Conservation (phyloP, 2,329 filamentous ascomycete species). For the Coccinonectria pachysandricola region DNA sequence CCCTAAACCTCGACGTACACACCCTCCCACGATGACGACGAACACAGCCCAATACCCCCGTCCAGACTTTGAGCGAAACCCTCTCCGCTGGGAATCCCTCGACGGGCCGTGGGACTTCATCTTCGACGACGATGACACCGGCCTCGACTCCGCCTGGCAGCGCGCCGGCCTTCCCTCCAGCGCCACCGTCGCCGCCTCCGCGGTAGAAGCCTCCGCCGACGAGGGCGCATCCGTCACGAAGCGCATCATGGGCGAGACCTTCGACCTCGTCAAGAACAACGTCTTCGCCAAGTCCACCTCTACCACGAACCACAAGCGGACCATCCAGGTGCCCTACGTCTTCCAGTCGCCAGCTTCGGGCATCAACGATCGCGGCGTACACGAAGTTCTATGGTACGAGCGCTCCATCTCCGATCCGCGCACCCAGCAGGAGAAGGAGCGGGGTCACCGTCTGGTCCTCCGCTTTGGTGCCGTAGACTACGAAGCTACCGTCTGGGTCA, state of each 20-base stretch:
- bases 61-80: constrained; percentile 50
- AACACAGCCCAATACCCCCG: constrained; percentile 41
- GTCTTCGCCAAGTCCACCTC: constrained; percentile 21
- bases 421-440: constrained; percentile 27
- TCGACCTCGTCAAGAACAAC: constrained; percentile 37
- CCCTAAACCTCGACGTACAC: not conserved
- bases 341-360: constrained; percentile 56
- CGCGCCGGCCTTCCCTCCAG: constrained; percentile 36
- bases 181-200: constrained; percentile 23
- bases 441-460: constrained; percentile 34
- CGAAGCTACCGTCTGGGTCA: constrained; percentile 46
- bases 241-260: constrained; percentile 38
- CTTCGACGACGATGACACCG: constrained; percentile 54
- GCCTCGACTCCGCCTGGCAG: constrained; percentile 44
- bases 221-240: constrained; percentile 25
- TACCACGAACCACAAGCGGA: constrained; percentile 32
- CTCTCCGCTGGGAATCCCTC: constrained; percentile 48
- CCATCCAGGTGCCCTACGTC: constrained; percentile 54
- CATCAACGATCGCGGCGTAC: constrained; percentile 49
- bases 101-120: constrained; percentile 55
- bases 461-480: constrained; percentile 55
- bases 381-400: constrained; percentile 61
- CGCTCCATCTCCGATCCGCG: constrained; percentile 40
- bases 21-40: constrained; percentile 1
- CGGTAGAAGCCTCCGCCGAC: constrained; percentile 12